Percentiles rank a stretch among this genome's conserved stretches.
Conservation (phyloP, 2,329 filamentous ascomycete species). For the Ophiosphaerella korrae region DNA sequence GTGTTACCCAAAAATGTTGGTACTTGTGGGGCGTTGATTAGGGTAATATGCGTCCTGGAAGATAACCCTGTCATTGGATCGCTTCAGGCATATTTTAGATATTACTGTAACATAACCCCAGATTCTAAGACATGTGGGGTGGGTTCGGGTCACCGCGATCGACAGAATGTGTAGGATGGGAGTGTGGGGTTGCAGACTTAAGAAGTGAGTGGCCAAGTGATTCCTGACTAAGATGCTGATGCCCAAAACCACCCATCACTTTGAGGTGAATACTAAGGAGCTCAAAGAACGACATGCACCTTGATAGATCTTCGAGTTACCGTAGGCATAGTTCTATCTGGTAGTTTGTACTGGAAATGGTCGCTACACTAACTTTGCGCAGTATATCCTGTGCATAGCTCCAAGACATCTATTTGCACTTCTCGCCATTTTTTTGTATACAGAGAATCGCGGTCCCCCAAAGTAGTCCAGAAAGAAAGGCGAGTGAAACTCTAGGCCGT, state of each 20-base stretch:
- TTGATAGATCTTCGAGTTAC: no score
- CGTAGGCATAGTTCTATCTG: no score
- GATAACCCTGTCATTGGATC: slow-evolving; percentile 3
- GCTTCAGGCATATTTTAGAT: background rate
- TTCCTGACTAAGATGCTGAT: background rate
- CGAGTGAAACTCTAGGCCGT: no score
- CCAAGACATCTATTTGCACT: no score
- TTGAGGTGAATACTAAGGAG: no score
- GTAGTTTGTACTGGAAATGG: no score
- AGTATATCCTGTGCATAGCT: no score
- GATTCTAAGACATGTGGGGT: background rate
- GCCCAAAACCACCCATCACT: background rate
- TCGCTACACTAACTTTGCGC: no score
- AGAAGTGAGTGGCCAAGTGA: background rate
- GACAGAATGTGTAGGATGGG: background rate
- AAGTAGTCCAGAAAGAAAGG: no score
- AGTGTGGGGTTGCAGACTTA: slow-evolving; percentile 1
- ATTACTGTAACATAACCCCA: background rate
- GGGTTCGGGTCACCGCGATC: slow-evolving; percentile 1
- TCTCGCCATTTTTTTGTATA: no score
- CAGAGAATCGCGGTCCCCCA: no score
- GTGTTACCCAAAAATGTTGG: slow-evolving; percentile 1
- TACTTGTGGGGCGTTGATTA: slow-evolving; percentile 3
- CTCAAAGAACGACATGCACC: no score
- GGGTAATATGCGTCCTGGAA: slow-evolving; percentile 1